Percentiles rank a stretch among this genome's conserved stretches.
phyloP scores from a whole-genome alignment of 441 rosid species.

The Adansonia gregorii region DNA sequence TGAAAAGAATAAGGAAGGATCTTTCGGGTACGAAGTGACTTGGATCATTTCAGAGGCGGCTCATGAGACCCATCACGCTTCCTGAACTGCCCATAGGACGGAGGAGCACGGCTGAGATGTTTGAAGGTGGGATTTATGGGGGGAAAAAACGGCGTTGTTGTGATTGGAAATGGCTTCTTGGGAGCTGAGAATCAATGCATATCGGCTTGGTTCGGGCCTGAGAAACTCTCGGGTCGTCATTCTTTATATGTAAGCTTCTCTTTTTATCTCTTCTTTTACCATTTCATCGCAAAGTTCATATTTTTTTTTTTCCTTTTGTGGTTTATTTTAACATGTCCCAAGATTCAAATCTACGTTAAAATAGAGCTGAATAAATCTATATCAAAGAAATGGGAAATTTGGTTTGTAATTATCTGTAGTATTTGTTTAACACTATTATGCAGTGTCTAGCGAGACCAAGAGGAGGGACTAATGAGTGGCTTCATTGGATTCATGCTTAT shows the following conservation, averaged over 20 bases:
- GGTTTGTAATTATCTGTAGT: neutral
- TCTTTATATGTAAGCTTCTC: conserved; percentile 41
- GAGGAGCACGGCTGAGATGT: conserved; percentile 29
- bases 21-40: neutral
- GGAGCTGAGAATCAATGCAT: conserved; percentile 74
- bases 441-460: conserved; percentile 62
- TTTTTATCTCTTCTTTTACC: neutral
- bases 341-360: neutral
- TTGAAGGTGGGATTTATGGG: conserved; percentile 29
- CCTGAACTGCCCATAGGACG: conserved; percentile 36
- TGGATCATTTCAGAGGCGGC: conserved; percentile 10
- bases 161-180: conserved; percentile 67
- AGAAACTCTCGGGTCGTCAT: conserved; percentile 55
- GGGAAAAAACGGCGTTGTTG: conserved; percentile 50
- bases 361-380: neutral
- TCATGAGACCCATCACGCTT: conserved; percentile 42
- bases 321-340: neutral
- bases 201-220: conserved; percentile 66
- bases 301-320: neutral
- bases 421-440: neutral
- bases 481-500: conserved; percentile 61
- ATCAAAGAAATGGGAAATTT: neutral
- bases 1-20: neutral
- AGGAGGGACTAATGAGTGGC: conserved; percentile 58
- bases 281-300: neutral